Base-by-base conservation (phyloP, 495 filamentous ascomycete genomes). In the Friedmanniomyces simplex region DNA sequence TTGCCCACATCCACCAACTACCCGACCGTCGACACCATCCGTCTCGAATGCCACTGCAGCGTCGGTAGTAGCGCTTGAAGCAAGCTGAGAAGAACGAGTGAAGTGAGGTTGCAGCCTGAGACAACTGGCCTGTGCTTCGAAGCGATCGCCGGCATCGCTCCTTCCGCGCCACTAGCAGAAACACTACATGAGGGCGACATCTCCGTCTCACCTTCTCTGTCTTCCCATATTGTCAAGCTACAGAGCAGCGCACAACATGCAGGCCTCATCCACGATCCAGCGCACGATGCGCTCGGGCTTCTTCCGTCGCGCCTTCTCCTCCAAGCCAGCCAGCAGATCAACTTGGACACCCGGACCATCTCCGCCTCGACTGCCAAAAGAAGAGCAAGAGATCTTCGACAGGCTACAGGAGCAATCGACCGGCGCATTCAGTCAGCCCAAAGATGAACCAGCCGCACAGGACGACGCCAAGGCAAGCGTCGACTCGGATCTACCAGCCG, bases 311-410 rank as follows among this genome's bases (percentile, higher is more conserved):
- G 21, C 62, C 64, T 64, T 71, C 55, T 57, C 58, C 49, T 64
- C 69, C 14, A 45, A 56, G 34, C 14, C 57, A 12, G 65, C 61
- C 36, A 60, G 54, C 56, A 26, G 16, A 10, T 62, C 65, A 21
- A 30, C 65, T 41, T 76, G 72, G 57, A 54, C 52, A 3, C 68
- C 72, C 12, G 73, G 75, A 10, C 89, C 91, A 18, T 73, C 91
- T 5, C 91, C 91, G 8, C 90, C 87, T 0, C 84, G 86, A 14
- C 85, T 96, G 3, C 86, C 91, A 3, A 82, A 88, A 59, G 82
- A 86, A 71, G 86, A 96, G 64, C 91, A 97, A 74, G 87, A 89
- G 68, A 84, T 95, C 52, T 96, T 94, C 70, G 91, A 97, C 71
- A 77, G 83, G 1, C 84, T 97, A 8, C 91, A 96, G 70, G 69